These are phyloP conservation scores for Paracoccidioides brasiliensis DNA, from an alignment of 2,329 filamentous ascomycete species.

Conservation along the genomic window DNA sequence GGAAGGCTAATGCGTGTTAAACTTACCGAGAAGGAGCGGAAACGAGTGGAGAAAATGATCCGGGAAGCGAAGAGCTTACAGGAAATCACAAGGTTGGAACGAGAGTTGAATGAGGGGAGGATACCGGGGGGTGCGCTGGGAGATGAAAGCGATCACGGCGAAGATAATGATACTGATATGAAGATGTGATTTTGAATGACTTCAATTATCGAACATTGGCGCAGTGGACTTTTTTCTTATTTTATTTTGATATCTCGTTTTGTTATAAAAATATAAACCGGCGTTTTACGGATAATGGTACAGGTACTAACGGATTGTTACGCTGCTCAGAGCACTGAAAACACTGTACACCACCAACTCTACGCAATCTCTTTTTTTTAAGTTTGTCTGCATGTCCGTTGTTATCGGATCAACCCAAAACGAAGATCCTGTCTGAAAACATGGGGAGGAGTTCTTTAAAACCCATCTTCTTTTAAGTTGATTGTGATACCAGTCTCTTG, in stretches of 20 bases:
- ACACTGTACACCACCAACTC: too few species aligned
- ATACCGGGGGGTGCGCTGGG: slow-evolving; percentile 53
- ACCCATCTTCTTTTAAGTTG: background rate
- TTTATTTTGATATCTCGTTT: background rate
- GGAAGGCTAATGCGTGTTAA: slow-evolving; percentile 64
- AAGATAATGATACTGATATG: slow-evolving; percentile 19
- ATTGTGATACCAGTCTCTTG: background rate
- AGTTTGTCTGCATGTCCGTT: background rate
- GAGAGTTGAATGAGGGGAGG: slow-evolving; percentile 77
- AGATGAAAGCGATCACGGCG: slow-evolving; percentile 17
- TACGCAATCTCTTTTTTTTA: too few species aligned
- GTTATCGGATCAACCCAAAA: background rate
- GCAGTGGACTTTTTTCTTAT: background rate
- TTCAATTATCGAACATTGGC: slow-evolving; percentile 3
- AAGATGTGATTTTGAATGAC: slow-evolving; percentile 21
- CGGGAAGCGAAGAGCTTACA: slow-evolving; percentile 76
- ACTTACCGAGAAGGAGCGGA: slow-evolving; percentile 78
- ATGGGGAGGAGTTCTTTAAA: background rate
- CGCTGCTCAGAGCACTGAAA: background rate
- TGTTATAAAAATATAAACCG: too few species aligned
- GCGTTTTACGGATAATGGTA: background rate
- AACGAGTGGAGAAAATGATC: slow-evolving; percentile 74
- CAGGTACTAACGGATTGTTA: background rate
- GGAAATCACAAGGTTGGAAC: slow-evolving; percentile 82
- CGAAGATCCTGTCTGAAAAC: background rate